Conservation (phyloP, 768 basidiomycete species). For the Trametes meyenii region DNA sequence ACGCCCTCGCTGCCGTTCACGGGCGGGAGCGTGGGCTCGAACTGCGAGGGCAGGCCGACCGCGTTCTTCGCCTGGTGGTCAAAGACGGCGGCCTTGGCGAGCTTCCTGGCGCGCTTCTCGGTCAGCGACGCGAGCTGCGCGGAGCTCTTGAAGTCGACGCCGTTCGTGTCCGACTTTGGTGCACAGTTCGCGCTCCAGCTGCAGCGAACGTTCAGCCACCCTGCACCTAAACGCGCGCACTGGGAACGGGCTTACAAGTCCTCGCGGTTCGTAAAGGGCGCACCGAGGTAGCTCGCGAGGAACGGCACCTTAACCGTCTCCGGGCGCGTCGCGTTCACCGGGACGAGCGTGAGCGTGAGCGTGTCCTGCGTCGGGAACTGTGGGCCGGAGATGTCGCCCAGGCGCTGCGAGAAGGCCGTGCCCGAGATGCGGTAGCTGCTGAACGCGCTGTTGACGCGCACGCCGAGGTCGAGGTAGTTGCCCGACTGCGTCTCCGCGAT, state of each 20-base stretch:
- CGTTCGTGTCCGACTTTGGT: slow-evolving; percentile 52
- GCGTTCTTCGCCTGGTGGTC: slow-evolving; percentile 41
- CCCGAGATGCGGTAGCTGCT: slow-evolving; percentile 52
- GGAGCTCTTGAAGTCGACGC: slow-evolving; percentile 42
- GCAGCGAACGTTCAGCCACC: neutral
- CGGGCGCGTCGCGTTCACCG: slow-evolving; percentile 46
- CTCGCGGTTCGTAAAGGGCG: slow-evolving; percentile 49
- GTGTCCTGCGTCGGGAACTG: slow-evolving; percentile 48
- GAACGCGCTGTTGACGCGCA: slow-evolving; percentile 65
- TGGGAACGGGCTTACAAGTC: slow-evolving; percentile 47
- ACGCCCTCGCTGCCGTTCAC: slow-evolving; percentile 51
- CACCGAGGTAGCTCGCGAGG: slow-evolving; percentile 49
- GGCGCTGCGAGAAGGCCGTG: slow-evolving; percentile 55
- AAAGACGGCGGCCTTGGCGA: slow-evolving; percentile 43
- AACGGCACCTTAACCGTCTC: slow-evolving; percentile 59
- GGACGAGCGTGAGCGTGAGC: slow-evolving; percentile 50
- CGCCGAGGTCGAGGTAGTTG: slow-evolving; percentile 64
- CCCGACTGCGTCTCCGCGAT: slow-evolving; percentile 63
- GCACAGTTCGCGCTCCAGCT: slow-evolving; percentile 67
- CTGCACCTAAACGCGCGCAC: neutral
- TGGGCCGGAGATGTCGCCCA: slow-evolving; percentile 60
- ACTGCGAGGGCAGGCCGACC: slow-evolving; percentile 49
- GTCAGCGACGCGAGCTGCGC: slow-evolving; percentile 13
- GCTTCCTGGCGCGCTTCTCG: slow-evolving; percentile 22
- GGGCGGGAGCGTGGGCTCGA: slow-evolving; percentile 48